Evolutionary conservation across 208 protist species (phyloP).

Genomic region (Leishmania amazonensis): DNA sequence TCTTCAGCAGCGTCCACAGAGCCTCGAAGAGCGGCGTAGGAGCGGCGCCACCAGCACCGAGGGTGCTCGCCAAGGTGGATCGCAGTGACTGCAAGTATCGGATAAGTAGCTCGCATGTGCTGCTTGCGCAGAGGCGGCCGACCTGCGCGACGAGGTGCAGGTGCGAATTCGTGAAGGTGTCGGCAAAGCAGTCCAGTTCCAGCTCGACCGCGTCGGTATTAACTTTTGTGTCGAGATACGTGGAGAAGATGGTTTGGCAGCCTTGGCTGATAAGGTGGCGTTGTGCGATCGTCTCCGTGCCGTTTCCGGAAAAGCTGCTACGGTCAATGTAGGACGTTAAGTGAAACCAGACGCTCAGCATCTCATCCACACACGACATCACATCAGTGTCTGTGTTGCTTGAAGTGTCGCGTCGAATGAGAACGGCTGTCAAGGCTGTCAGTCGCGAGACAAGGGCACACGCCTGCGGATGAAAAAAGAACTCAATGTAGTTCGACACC

Average conservation of each 20-base stretch:
- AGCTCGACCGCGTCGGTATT: constrained; percentile 38
- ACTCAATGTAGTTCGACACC: constrained; percentile 46
- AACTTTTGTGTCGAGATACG: constrained; percentile 32
- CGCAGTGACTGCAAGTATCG: constrained; percentile 4
- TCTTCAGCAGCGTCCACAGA: constrained; percentile 64
- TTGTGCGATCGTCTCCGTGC: not conserved
- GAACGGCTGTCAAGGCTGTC: constrained; percentile 25
- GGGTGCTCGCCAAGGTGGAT: not conserved
- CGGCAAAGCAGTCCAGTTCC: constrained; percentile 55
- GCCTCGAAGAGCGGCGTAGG: constrained; percentile 38
- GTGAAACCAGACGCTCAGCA: constrained; percentile 59
- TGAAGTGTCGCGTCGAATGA: constrained; percentile 41
- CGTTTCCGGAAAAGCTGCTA: constrained; percentile 25
- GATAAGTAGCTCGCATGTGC: constrained; percentile 31
- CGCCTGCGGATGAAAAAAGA: constrained; percentile 27
- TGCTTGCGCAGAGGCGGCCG: constrained; percentile 39
- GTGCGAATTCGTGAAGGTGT: constrained; percentile 70
- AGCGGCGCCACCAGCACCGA: constrained; percentile 1
- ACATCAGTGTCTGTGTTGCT: constrained; percentile 59
- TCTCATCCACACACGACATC: constrained; percentile 73
- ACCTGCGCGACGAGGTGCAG: constrained; percentile 69
- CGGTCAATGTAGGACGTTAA: constrained; percentile 38
- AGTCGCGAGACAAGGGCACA: constrained; percentile 30
- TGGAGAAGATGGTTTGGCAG: constrained; percentile 37
- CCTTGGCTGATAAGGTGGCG: constrained; percentile 23